These are phyloP conservation scores for Chrysophaeum taylorii DNA, from an alignment of 352 stramenopile genomes.

Conservation along the genomic window DNA sequence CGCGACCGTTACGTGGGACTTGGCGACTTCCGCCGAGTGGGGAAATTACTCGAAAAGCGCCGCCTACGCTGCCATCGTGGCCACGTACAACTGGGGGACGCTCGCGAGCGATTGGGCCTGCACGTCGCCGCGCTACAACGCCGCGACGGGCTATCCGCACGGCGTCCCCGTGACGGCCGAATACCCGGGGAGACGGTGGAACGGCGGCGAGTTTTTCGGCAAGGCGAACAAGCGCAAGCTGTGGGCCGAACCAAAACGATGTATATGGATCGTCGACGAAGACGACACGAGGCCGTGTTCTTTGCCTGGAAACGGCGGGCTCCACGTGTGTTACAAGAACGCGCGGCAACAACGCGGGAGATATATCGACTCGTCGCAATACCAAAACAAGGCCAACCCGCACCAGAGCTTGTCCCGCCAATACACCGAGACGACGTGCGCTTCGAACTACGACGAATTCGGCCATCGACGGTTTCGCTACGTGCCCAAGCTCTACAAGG, in stretches of 20 bases:
- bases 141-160: not conserved
- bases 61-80: not conserved
- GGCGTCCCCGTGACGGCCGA: constrained; percentile 7
- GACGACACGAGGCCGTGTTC: constrained; percentile 60
- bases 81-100: not conserved
- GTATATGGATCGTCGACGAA: constrained; percentile 78
- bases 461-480: constrained; percentile 40
- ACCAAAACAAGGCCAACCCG: constrained; percentile 6
- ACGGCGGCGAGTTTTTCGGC: not conserved
- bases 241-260: constrained; percentile 27
- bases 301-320: constrained; percentile 5
- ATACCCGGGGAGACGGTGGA: not conserved
- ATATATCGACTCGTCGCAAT: not conserved
- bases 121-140: not conserved
- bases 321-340: not conserved
- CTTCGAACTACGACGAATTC: constrained; percentile 44
- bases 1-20: not conserved
- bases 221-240: not conserved
- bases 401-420: constrained; percentile 7
- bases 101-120: not conserved
- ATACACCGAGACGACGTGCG: constrained; percentile 17
- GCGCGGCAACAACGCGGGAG: not conserved
- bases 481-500: constrained; percentile 2
- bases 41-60: not conserved
- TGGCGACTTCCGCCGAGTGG: not conserved